Evolutionary conservation across 2,329 filamentous ascomycete genomes (phyloP), one percentile per base, ranked within the genome.

Genomic region (Paraphaeosphaeria minitans): DNA sequence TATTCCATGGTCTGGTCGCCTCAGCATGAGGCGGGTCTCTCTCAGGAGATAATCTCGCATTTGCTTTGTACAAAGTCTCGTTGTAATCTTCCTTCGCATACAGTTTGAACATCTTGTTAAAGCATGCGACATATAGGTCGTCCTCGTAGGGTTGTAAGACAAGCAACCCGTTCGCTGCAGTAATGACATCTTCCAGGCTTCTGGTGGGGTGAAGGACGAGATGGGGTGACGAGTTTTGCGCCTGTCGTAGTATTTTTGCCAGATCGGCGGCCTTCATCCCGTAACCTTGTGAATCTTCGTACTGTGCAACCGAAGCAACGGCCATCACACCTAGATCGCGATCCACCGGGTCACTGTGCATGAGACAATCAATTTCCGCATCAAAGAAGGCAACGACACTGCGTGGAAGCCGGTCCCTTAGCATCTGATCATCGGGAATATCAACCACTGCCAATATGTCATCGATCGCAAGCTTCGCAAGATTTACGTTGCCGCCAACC

Each of bases 301-400:
- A 8, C 35, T 14, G 16, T 2, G 47, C 47, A 12, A 49, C 47
- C 12, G 47, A 29, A 7, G 47, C 47, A 21, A 49, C 35, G 7
- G 47, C 47, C 47, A 49, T 37, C 16, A 49, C 13, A 14, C 47
- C 29, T 10, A 49, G 47, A 10, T 49, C 29, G n/a, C 47, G 47
- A 49, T 49, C 47, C 4, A 49, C 9, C 5, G 14, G n/a, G n/a
- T 49, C 22, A 12, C n/a, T n/a, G 10, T 35, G 24, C 12, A 37
- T 21, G 6, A 49, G 16, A 21, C 22, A 9, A 22, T 49, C 47
- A 12, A 49, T 49, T 14, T 49, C 29, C 3, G 29, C 16, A 29
- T 49, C 47, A n/a, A 49, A 49, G 19, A 49, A 49, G 8, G 47
- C 47, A 49, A 49, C 47, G 29, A 49, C 31, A 14, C 47, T 49